These are phyloP conservation scores for Myxozyma monticola DNA, from an alignment of 805 yeast genomes.

Conservation along the genomic window DNA sequence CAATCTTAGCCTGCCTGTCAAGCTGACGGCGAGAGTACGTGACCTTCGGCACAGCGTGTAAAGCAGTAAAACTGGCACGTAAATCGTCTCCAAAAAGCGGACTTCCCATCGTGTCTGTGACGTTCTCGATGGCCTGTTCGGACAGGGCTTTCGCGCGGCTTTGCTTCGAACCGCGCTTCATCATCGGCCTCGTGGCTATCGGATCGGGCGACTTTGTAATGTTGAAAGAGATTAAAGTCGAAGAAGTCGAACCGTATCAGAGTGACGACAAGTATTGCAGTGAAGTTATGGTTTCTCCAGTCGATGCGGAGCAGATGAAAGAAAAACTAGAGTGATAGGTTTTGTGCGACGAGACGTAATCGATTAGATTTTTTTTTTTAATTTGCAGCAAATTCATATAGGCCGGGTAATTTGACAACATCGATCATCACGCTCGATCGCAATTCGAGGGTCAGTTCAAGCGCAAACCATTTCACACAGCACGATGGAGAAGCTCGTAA, in stretches of 20 bases:
- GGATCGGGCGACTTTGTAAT: too few relatives aligned
- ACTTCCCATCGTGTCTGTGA: too few relatives aligned
- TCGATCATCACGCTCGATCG: too few relatives aligned
- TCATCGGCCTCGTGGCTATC: neutral
- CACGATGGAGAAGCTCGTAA: neutral
- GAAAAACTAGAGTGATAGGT: too few relatives aligned
- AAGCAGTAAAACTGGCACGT: constrained; percentile 2
- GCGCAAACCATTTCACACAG: neutral
- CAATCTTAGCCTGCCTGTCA: neutral
- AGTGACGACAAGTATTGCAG: neutral
- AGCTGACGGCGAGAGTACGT: constrained; percentile 4
- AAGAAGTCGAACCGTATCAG: neutral
- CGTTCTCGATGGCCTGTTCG: neutral
- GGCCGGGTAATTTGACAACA: too few relatives aligned
- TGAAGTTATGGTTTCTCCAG: too few relatives aligned
- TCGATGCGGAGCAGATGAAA: too few relatives aligned
- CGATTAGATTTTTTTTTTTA: too few relatives aligned
- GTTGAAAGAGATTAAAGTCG: neutral
- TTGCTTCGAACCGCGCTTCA: neutral
- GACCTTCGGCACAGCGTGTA: constrained; percentile 7
- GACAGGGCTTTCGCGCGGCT: neutral
- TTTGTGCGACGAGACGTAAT: too few relatives aligned
- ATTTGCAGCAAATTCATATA: too few relatives aligned
- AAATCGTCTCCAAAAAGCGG: constrained; percentile 3
- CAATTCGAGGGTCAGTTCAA: neutral